Base-by-base conservation (phyloP, 768 basidiomycete species). In the Boletus bicolor region DNA sequence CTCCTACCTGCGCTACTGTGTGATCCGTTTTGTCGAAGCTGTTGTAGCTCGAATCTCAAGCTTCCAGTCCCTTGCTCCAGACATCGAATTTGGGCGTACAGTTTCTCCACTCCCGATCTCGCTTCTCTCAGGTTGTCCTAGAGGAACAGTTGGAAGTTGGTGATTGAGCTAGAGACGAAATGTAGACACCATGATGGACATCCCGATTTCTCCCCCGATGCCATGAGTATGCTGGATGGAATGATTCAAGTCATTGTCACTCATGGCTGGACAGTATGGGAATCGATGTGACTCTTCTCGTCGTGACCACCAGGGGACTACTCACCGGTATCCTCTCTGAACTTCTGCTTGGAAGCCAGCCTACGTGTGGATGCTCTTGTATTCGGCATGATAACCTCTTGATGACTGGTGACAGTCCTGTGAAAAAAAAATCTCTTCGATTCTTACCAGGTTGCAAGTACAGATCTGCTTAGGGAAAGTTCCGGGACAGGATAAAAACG, bases 111-210 rank as follows among this genome's bases (percentile, higher is more conserved):
- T 7, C 54, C 62, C 8, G 39, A 49, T 8, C 14, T 53, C 14
- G 52, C 46, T 11, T 41, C 35, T 21, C 24, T 49, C 38, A 64
- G 43, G n/a, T 57, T 56, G 24, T 44, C 37, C 57, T 67, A 48
- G 38, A 44, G 32, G 3, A 19, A n/a, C 45, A 24, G 21, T 24
- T n/a, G 19, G 7, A 7, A 19, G 26, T 53, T 26, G 57, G 21
- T 52, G 15, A n/a, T 30, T 15, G 2, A n/a, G 37, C 17, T 24
- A 45, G 35, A 49, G 26, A 24, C 3, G 24, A 35, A 21, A 24
- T n/a, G 3, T 34, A 41, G 7, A 35, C 56, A 65, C 66, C 47
- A 57, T 49, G 51, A 55, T 36, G 46, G 53, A 52, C 36, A 11
- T 45, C 5, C 41, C 26, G 0, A 14, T 38, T 10, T 62, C 56